A percentile compares a stretch with the other conserved stretches of the same genome.
Conservation (phyloP, 768 basidiomycete genomes). For the Paxillus rubicundulus region DNA sequence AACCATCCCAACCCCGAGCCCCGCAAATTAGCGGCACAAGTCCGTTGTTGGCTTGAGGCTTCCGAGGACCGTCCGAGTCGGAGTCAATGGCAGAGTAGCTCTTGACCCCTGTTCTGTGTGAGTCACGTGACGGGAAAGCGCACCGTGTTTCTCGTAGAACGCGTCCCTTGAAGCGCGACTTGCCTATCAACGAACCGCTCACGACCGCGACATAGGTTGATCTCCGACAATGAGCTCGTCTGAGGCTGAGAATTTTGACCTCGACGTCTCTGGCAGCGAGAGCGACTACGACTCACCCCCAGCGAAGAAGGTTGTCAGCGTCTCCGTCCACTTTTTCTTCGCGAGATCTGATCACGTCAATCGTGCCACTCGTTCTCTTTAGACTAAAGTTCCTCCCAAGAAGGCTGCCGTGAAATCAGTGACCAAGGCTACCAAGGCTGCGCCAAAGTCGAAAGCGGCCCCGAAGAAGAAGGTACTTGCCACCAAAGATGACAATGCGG, state of each 20-base stretch:
- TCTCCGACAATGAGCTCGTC: slow-evolving; percentile 63
- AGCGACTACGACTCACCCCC: slow-evolving; percentile 67
- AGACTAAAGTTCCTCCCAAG: slow-evolving; percentile 38
- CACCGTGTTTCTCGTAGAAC: neutral
- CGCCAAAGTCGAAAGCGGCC: slow-evolving; percentile 49
- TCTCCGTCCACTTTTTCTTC: neutral
- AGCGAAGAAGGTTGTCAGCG: slow-evolving; percentile 48
- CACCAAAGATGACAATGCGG: slow-evolving; percentile 63
- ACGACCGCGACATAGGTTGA: slow-evolving; percentile 11
- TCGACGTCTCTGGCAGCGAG: slow-evolving; percentile 58
- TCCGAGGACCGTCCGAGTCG: neutral
- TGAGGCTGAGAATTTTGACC: slow-evolving; percentile 65
- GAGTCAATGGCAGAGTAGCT: neutral
- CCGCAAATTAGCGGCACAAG: too few relatives aligned
- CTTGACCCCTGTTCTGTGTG: neutral
- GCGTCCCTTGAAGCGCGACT: neutral
- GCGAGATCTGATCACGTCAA: slow-evolving; percentile 1
- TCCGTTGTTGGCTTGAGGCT: too few relatives aligned
- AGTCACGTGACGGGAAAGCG: neutral
- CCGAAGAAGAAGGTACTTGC: slow-evolving; percentile 70
- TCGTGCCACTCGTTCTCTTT: slow-evolving; percentile 18
- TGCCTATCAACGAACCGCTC: neutral
- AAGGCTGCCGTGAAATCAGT: slow-evolving; percentile 44
- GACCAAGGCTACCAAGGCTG: slow-evolving; percentile 38
- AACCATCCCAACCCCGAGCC: too few relatives aligned